phyloP scores from a whole-genome alignment of 2,329 filamentous ascomycete species.

The Trichoderma semiorbis region DNA sequence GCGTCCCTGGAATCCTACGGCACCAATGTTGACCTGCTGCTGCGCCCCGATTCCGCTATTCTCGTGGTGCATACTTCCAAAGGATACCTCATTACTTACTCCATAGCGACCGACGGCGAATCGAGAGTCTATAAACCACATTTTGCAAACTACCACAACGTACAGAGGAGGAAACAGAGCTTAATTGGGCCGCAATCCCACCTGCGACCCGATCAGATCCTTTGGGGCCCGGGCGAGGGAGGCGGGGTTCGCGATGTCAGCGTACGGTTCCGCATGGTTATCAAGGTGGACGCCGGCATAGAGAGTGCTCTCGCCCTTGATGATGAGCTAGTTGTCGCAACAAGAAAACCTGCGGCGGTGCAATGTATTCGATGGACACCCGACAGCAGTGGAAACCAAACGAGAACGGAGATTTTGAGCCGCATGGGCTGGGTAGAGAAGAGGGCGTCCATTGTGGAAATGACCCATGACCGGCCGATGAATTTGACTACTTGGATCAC shows the following conservation, averaged over 20 bases:
- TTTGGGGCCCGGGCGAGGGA: constrained; percentile 77
- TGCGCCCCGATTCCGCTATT: constrained; percentile 88
- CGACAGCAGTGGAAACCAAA: constrained; percentile 77
- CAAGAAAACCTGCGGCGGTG: constrained; percentile 85
- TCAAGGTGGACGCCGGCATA: constrained; percentile 95
- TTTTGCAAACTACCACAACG: constrained; percentile 65
- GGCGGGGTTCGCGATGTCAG: constrained; percentile 80
- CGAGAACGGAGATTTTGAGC: constrained; percentile 83
- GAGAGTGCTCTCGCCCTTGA: constrained; percentile 83
- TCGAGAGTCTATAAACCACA: constrained; percentile 81
- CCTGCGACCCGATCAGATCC: constrained; percentile 56
- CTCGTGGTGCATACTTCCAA: constrained; percentile 82
- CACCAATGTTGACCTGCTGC: constrained; percentile 74
- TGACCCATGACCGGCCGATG: constrained; percentile 95
- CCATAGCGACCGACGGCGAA: constrained; percentile 77
- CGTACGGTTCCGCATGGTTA: constrained; percentile 93
- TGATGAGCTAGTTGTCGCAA: constrained; percentile 89
- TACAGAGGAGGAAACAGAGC: constrained; percentile 59
- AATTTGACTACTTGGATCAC: constrained; percentile 92
- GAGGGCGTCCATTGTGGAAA: constrained; percentile 71
- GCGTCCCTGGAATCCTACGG: constrained; percentile 81
- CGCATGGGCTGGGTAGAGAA: constrained; percentile 83
- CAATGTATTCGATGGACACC: constrained; percentile 96
- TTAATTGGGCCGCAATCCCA: constrained; percentile 56
- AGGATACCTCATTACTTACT: constrained; percentile 92